phyloP scores from a whole-genome alignment of 441 rosid species.

The Populus hybrid region DNA sequence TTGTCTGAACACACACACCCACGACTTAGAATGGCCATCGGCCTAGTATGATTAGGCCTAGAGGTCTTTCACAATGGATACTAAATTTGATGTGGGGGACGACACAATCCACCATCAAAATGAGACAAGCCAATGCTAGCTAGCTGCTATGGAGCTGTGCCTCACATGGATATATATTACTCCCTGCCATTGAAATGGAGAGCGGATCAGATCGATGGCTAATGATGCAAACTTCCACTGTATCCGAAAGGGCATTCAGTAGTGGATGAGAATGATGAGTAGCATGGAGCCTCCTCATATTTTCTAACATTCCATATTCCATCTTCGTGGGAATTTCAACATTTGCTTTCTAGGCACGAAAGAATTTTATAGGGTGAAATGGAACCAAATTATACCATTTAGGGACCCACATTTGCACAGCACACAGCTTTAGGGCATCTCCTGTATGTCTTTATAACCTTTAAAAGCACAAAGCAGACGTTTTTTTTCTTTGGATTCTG shows the following conservation, averaged over 20 bases:
- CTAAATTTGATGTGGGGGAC: too few relatives aligned
- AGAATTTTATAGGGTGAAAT: conserved; percentile 18
- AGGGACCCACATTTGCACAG: conserved; percentile 21
- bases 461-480: background rate
- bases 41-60: background rate
- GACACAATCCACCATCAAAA: background rate
- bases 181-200: background rate
- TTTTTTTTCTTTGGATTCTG: conserved; percentile 49
- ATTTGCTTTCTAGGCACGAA: conserved; percentile 34
- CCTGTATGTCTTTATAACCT: background rate
- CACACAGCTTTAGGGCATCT: conserved; percentile 40
- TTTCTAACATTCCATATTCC: background rate
- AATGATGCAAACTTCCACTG: background rate
- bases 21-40: background rate
- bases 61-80: too few relatives aligned
- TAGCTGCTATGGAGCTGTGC: too few relatives aligned
- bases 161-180: too few relatives aligned
- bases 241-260: background rate
- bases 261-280: conserved; percentile 2
- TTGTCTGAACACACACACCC: too few relatives aligned
- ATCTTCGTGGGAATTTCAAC: background rate
- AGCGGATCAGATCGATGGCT: background rate
- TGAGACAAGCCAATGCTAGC: background rate
- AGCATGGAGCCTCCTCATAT: background rate
- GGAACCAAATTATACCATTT: conserved; percentile 13